Evolutionary conservation across 352 stramenopile genomes (phyloP).

Genomic region (Pythium phragmiticola): DNA sequence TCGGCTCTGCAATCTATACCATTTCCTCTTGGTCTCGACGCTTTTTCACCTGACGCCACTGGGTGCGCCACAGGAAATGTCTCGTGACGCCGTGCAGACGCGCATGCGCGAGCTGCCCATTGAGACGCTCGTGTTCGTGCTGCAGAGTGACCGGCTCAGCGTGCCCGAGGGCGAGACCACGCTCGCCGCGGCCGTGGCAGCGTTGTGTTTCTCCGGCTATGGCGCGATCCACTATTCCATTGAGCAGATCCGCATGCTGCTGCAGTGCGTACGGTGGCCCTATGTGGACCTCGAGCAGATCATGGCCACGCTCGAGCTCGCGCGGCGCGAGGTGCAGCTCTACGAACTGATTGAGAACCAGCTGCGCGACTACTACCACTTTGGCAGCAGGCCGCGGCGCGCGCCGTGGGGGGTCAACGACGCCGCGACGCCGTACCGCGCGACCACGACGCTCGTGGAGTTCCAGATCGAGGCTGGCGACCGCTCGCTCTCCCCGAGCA

Average conservation of each 20-base stretch:
- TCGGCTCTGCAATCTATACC: conserved; percentile 62
- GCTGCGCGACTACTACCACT: conserved; percentile 18
- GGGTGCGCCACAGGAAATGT: conserved; percentile 18
- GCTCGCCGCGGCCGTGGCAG: conserved; percentile 41
- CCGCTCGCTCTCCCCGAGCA: conserved; percentile 30
- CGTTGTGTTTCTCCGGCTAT: conserved; percentile 31
- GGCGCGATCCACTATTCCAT: conserved; percentile 22
- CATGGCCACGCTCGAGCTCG: conserved; percentile 40
- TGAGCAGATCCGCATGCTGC: conserved; percentile 46
- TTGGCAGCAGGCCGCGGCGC: conserved; percentile 11
- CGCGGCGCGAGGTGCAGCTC: conserved; percentile 43
- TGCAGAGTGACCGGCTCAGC: conserved; percentile 60
- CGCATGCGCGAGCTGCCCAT: conserved; percentile 39
- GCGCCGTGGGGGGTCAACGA: conserved; percentile 20
- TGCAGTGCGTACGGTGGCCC: conserved; percentile 66
- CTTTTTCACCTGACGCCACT: conserved; percentile 56
- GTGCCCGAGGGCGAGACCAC: conserved; percentile 56
- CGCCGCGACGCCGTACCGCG: conserved; percentile 27
- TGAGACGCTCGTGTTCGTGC: conserved; percentile 54
- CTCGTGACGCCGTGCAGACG: not conserved
- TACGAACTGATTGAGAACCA: conserved; percentile 56
- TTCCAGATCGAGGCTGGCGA: conserved; percentile 69
- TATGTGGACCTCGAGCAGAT: conserved; percentile 62
- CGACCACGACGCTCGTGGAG: conserved; percentile 40
- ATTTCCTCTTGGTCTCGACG: conserved; percentile 60